phyloP scores from a whole-genome alignment of 768 basidiomycete species.

The Trametes meyenii region DNA sequence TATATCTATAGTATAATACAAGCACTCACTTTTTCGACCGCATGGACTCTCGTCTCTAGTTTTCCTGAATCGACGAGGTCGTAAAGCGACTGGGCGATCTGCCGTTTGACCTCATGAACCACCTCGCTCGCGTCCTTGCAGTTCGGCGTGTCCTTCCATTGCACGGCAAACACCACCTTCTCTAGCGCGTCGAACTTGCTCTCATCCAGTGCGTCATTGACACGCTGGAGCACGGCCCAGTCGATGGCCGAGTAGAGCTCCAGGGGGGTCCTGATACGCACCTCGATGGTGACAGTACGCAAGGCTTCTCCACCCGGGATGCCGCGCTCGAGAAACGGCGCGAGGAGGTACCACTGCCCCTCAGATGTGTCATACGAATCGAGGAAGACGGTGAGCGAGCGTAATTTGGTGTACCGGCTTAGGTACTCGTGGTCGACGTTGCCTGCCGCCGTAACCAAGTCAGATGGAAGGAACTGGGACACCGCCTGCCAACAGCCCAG shows the following conservation, averaged over 20 bases:
- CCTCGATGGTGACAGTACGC: not conserved
- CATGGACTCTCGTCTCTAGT: no score
- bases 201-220: slow-evolving; percentile 4
- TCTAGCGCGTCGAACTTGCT: not conserved
- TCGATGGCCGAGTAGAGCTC: not conserved
- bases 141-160: not conserved
- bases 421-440: not conserved
- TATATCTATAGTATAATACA: no score
- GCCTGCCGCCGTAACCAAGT: not conserved
- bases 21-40: no score
- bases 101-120: not conserved
- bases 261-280: not conserved
- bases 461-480: not conserved
- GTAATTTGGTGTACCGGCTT: not conserved
- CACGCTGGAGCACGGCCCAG: slow-evolving; percentile 3
- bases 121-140: not conserved
- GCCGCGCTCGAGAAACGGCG: not conserved
- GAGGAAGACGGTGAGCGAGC: slow-evolving; percentile 1
- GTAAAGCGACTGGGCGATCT: not conserved
- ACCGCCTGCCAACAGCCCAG: not conserved
- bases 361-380: not conserved
- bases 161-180: slow-evolving; percentile 1
- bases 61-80: not conserved
- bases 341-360: slow-evolving; percentile 3
- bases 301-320: not conserved